phyloP scores from a whole-genome alignment of 2,329 filamentous ascomycete species.

The Arthrobotrys pseudoclavata region DNA sequence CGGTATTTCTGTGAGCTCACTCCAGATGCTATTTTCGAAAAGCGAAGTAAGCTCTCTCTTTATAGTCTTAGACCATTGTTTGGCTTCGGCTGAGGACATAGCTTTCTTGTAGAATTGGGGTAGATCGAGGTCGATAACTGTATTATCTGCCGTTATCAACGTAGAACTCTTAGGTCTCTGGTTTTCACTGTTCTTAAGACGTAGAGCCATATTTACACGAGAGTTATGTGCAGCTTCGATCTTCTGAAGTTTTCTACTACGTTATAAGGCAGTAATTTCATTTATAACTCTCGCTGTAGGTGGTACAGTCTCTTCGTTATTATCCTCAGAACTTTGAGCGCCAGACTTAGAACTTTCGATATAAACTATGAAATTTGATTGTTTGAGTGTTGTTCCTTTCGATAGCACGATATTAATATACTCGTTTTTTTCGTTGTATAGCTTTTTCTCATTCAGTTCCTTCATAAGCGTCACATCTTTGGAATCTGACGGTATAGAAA shows the following conservation, averaged over 20 bases:
- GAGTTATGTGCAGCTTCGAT: background rate
- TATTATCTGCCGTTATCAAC: background rate
- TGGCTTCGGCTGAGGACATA: background rate
- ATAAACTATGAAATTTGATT: background rate
- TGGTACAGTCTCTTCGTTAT: background rate
- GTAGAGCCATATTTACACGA: background rate
- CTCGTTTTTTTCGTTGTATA: background rate
- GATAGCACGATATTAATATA: background rate
- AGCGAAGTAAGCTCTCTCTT: conserved; percentile 11
- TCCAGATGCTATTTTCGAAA: conserved; percentile 63
- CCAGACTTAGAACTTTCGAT: background rate
- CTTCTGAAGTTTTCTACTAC: background rate
- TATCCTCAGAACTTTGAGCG: background rate
- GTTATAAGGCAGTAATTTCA: background rate
- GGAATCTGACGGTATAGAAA: background rate
- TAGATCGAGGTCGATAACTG: background rate
- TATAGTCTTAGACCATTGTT: conserved; percentile 5
- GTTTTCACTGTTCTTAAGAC: background rate
- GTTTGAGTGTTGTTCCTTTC: background rate
- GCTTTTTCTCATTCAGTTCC: background rate
- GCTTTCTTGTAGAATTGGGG: conserved; percentile 1
- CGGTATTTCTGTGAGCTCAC: conserved; percentile 64
- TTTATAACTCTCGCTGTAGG: background rate
- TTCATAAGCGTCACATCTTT: background rate
- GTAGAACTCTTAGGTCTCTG: background rate